These are phyloP conservation scores for Peterozyma xylosa DNA, from an alignment of 805 yeast species.

Conservation along the genomic window DNA sequence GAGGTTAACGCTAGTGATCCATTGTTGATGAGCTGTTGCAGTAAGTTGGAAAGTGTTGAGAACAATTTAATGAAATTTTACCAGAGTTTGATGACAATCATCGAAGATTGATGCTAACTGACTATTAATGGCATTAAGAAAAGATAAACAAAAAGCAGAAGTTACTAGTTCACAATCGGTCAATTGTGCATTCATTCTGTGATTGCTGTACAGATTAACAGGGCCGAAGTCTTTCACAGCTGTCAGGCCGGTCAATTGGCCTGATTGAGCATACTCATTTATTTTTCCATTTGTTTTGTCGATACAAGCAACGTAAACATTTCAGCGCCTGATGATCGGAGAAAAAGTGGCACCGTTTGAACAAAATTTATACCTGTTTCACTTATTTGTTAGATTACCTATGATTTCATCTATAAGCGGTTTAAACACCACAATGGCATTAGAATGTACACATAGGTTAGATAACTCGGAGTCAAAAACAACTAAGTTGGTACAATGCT, in stretches of 20 bases:
- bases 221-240: too few relatives aligned
- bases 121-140: neutral
- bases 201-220: too few relatives aligned
- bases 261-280: neutral
- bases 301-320: too few relatives aligned
- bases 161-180: neutral
- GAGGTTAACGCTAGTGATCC: slow-evolving; percentile 66
- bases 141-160: neutral
- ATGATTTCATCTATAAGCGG: neutral
- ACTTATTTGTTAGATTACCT: too few relatives aligned
- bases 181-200: neutral
- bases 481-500: slow-evolving; percentile 13
- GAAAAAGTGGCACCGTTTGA: too few relatives aligned
- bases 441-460: slow-evolving; percentile 10
- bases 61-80: slow-evolving; percentile 30
- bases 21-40: slow-evolving; percentile 48
- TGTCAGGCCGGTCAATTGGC: slow-evolving; percentile 4
- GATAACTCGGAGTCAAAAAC: too few relatives aligned
- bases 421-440: slow-evolving; percentile 1
- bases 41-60: slow-evolving; percentile 59
- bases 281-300: too few relatives aligned
- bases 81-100: slow-evolving; percentile 7
- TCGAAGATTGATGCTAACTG: slow-evolving; percentile 1
- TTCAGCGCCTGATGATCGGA: too few relatives aligned
- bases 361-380: too few relatives aligned